phyloP scores from a whole-genome alignment of 2,329 filamentous ascomycete species.

The Xylariaceae sp. region DNA sequence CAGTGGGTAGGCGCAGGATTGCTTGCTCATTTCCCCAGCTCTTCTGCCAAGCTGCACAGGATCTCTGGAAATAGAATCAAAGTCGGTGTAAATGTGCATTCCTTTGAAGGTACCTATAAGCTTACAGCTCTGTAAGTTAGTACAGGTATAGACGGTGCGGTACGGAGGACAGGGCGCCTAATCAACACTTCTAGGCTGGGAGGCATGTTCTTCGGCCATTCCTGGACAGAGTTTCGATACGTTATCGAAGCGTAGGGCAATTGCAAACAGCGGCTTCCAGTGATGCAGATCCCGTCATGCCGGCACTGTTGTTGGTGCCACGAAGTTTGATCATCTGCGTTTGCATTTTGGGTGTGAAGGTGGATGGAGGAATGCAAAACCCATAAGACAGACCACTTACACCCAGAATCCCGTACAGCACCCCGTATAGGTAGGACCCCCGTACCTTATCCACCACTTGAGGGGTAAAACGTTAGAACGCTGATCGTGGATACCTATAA shows the following conservation, averaged over 20 bases:
- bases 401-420: background rate
- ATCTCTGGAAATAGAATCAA: too few relatives aligned
- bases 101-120: too few relatives aligned
- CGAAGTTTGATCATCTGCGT: conserved; percentile 21
- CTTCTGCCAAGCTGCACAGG: too few relatives aligned
- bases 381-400: background rate
- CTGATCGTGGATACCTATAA: background rate
- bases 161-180: too few relatives aligned
- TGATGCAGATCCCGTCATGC: background rate
- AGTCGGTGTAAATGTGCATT: too few relatives aligned
- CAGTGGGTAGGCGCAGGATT: background rate
- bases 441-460: conserved; percentile 9
- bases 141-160: too few relatives aligned
- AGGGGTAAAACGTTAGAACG: conserved; percentile 13
- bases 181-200: too few relatives aligned
- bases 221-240: too few relatives aligned
- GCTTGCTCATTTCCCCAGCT: too few relatives aligned
- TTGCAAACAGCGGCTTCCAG: background rate
- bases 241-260: too few relatives aligned
- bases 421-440: background rate
- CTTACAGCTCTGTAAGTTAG: too few relatives aligned
- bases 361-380: background rate
- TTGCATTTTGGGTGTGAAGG: conserved; percentile 8
- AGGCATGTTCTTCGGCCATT: too few relatives aligned
- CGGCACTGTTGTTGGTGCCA: conserved; percentile 21